Base-by-base conservation (phyloP, 2,329 filamentous ascomycete species). In the Monosporascus ibericus region DNA sequence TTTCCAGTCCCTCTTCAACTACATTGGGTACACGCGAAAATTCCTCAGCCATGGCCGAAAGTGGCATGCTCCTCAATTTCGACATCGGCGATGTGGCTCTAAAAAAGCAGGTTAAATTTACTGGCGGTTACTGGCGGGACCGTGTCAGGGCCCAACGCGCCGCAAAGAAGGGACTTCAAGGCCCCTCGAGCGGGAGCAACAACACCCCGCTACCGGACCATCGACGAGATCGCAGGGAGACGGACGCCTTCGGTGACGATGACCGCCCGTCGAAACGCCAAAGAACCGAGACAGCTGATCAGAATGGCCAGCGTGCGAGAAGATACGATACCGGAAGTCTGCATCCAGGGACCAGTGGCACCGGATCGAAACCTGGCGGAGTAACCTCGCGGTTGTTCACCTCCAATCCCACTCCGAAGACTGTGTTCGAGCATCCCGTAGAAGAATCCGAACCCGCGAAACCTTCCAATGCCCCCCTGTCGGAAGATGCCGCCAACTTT, bases 31-130 rank as follows among this genome's bases (percentile, higher is more conserved):
- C 22, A 27, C 42, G 24, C 18, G 22, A 42, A 42, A 44, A 49
- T n/a, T n/a, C 37, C 46, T 37, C 50, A 18, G 58, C 25, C 44
- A 96, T 97, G 92, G 89, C 89, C 49, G 92, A 97, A 75, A 89
- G 95, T 84, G 91, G 91, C 61, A 88, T 99, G 83, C 81, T 96
- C 52, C 77, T 97, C 67, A 97, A 97, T 64, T 96, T 97, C 68
- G 85, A 90, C 62, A 75, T 96, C 52, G 80, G 82, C 27, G 84
- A 89, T 55, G 80, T 75, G 18, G 80, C 87, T 14, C 68, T 89
- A 50, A 79, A 85, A 55, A 76, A 80, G 6, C 74, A 80, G 50
- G 75, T 80, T 55, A 84, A 78, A 60, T 89, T 95, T 70, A 94
- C 88, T 68, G 94, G 94, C 60, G 94, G 94, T n/a, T 82, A 84